A percentile compares a stretch with the other conserved stretches of the same genome.
phyloP scores from a whole-genome alignment of 2,329 filamentous ascomycete species.

The Exophiala sp. region DNA sequence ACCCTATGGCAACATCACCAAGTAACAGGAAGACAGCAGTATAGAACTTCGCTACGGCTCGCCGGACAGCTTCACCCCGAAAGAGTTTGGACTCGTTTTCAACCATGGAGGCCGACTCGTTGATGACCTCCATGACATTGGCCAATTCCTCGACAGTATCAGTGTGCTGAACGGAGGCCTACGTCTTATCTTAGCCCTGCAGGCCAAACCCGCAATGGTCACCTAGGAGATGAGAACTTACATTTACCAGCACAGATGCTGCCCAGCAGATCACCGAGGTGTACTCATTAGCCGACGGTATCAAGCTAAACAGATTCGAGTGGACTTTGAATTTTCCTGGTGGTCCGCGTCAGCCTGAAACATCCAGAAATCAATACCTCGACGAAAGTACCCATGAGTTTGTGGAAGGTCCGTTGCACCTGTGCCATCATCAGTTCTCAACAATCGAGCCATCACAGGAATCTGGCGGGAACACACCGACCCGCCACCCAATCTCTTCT shows the following conservation, averaged over 20 bases:
- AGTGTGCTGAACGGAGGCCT: slow-evolving; percentile 1
- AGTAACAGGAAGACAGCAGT: slow-evolving; percentile 1
- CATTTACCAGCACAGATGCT: not conserved
- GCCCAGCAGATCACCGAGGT: slow-evolving; percentile 1
- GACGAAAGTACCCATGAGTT: not conserved
- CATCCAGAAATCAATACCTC: too few species aligned
- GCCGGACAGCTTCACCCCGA: not conserved
- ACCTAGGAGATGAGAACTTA: not conserved
- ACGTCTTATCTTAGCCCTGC: not conserved
- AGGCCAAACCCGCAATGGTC: not conserved
- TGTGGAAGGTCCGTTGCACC: slow-evolving; percentile 1
- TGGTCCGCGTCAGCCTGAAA: too few species aligned
- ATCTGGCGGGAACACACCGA: too few species aligned
- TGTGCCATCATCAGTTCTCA: not conserved
- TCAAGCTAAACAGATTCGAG: slow-evolving; percentile 2
- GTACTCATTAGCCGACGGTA: not conserved
- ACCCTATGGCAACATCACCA: slow-evolving; percentile 2
- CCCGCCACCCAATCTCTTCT: slow-evolving; percentile 1
- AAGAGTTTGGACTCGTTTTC: not conserved
- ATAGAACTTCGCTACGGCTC: slow-evolving; percentile 2
- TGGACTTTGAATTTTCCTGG: not conserved
- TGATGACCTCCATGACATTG: slow-evolving; percentile 1
- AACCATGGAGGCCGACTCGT: not conserved
- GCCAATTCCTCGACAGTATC: slow-evolving; percentile 1
- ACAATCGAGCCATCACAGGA: too few species aligned